phyloP scores from a whole-genome alignment of 306 rosid genomes.

The Pueraria montana region DNA sequence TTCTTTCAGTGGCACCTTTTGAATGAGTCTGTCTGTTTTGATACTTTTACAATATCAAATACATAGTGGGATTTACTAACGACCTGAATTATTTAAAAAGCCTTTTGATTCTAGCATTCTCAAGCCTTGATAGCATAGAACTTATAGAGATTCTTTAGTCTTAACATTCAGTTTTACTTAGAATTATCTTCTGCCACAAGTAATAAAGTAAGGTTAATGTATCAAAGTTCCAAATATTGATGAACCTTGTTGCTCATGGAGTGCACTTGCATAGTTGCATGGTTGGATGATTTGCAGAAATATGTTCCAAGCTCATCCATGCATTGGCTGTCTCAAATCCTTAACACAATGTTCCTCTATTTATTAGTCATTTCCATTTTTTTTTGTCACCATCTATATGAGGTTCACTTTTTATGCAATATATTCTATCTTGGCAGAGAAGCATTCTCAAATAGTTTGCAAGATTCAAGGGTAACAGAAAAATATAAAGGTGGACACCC shows the following conservation, averaged over 20 bases:
- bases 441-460: constrained; percentile 52
- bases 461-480: constrained; percentile 43
- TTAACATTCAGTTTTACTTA: constrained; percentile 9
- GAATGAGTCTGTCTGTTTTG: constrained; percentile 16
- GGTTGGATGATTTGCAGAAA: constrained; percentile 42
- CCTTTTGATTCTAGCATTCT: constrained; percentile 27
- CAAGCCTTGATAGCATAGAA: constrained; percentile 21
- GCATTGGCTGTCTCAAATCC: constrained; percentile 11
- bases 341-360: constrained; percentile 21
- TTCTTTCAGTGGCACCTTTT: constrained; percentile 16
- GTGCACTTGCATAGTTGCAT: background rate
- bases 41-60: constrained; percentile 33
- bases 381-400: constrained; percentile 12
- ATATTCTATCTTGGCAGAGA: constrained; percentile 52
- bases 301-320: constrained; percentile 18
- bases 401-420: constrained; percentile 31
- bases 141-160: constrained; percentile 22
- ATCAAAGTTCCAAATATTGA: constrained; percentile 35
- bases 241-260: constrained; percentile 24
- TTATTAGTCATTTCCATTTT: constrained; percentile 29
- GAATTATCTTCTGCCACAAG: constrained; percentile 10
- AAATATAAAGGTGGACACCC: constrained; percentile 42
- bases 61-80: constrained; percentile 37
- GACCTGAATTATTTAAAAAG: constrained; percentile 23
- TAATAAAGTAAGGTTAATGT: too few species aligned